These are phyloP conservation scores for Leccinellum rugosiceps DNA, from an alignment of 768 basidiomycete genomes.

Conservation along the genomic window DNA sequence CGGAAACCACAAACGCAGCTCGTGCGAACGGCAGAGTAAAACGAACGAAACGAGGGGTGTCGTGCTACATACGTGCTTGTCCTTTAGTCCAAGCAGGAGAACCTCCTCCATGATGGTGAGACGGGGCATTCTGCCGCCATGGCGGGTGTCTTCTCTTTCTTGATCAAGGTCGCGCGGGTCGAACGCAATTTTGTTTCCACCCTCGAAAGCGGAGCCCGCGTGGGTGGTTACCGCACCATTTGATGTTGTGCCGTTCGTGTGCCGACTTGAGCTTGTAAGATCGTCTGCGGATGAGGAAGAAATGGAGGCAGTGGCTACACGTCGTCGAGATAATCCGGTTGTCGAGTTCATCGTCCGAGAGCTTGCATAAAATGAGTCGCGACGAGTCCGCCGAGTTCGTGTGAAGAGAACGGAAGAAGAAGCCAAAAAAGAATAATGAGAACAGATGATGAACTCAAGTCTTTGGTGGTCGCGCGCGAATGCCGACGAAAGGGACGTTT, in stretches of 20 bases:
- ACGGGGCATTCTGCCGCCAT: slow-evolving; percentile 73
- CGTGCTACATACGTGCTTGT: slow-evolving; percentile 73
- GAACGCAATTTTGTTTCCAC: slow-evolving; percentile 85
- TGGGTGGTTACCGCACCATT: slow-evolving; percentile 43
- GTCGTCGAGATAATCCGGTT: slow-evolving; percentile 55
- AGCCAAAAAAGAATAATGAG: not conserved
- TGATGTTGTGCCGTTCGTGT: slow-evolving; percentile 28
- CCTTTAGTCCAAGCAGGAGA: slow-evolving; percentile 88
- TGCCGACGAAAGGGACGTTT: slow-evolving; percentile 1
- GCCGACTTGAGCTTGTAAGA: slow-evolving; percentile 29
- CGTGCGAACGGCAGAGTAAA: slow-evolving; percentile 7
- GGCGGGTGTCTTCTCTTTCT: slow-evolving; percentile 57
- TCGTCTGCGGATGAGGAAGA: slow-evolving; percentile 39
- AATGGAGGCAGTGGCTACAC: slow-evolving; percentile 44
- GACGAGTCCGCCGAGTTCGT: not conserved
- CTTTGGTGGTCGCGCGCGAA: slow-evolving; percentile 1
- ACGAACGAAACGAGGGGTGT: not conserved
- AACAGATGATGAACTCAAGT: not conserved
- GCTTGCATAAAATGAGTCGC: slow-evolving; percentile 14
- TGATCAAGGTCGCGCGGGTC: slow-evolving; percentile 89
- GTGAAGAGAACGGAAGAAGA: slow-evolving; percentile 4
- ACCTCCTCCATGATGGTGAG: slow-evolving; percentile 98
- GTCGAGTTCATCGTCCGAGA: slow-evolving; percentile 45
- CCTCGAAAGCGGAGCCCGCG: slow-evolving; percentile 81
- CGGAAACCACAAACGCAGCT: slow-evolving; percentile 12